Evolutionary conservation across 2,329 filamentous ascomycete species (phyloP).

Genomic region (Diaporthe sp.): DNA sequence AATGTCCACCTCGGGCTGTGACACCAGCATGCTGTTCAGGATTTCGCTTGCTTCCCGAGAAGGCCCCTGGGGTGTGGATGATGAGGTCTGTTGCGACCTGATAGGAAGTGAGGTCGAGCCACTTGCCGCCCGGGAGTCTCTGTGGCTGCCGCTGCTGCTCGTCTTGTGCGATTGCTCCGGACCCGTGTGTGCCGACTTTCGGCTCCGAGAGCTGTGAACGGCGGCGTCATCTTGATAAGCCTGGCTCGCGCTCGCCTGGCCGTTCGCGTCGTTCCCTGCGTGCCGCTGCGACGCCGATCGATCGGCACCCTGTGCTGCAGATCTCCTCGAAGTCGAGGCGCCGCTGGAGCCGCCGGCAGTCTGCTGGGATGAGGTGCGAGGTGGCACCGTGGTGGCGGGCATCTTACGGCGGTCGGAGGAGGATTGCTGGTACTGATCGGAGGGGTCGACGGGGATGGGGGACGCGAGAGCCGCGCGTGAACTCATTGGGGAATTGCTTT

Average conservation of each 20-base stretch:
- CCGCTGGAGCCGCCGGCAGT: constrained; percentile 51
- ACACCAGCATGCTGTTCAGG: constrained; percentile 82
- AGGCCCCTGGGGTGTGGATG: constrained; percentile 70
- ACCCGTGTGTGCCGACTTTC: constrained; percentile 53
- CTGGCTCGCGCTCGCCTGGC: constrained; percentile 51
- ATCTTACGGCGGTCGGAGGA: constrained; percentile 69
- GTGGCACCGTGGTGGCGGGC: constrained; percentile 82
- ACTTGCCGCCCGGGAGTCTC: constrained; percentile 52
- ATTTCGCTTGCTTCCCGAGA: constrained; percentile 84
- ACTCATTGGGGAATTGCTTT: constrained; percentile 61
- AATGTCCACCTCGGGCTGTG: constrained; percentile 81
- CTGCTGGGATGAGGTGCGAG: constrained; percentile 82
- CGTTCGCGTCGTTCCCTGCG: constrained; percentile 50
- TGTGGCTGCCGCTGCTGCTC: constrained; percentile 53
- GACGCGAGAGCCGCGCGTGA: constrained; percentile 62
- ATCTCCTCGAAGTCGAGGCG: constrained; percentile 60
- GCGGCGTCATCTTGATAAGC: constrained; percentile 52
- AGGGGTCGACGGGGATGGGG: constrained; percentile 54
- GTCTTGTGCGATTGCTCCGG: constrained; percentile 58
- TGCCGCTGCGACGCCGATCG: constrained; percentile 36
- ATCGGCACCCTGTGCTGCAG: constrained; percentile 47
- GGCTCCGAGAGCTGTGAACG: constrained; percentile 55
- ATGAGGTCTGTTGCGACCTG: constrained; percentile 59
- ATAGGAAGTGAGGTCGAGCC: constrained; percentile 59
- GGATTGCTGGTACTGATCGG: constrained; percentile 59